Evolutionary conservation across 2,329 filamentous ascomycete species (phyloP), one percentile per base, ranked within the genome.

Genomic region (Rhytidhysteron rufulum): DNA sequence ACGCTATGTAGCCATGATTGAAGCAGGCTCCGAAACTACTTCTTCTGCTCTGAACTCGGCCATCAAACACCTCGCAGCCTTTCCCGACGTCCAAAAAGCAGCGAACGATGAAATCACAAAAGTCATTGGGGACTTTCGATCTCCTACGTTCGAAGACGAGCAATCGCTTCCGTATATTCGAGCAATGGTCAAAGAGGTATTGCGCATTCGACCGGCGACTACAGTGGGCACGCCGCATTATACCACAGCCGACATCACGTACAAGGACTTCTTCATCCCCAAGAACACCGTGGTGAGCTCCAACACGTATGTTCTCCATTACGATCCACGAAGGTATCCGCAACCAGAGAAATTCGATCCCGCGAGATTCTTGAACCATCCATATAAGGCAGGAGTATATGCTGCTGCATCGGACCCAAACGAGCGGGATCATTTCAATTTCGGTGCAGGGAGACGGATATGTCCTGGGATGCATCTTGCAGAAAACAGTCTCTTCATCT

Each of bases 111-210:
- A 67, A 27, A 52, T 77, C n/a, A 72, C 77, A 39, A 43, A 51
- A 3, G 67, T 73, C 1, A 63, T 74, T 10, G 72, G 70, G 5
- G 52, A 49, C 5, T 56, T 64, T 31, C 57, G 73, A 7, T 54
- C 76, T 2, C 74, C 74, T 3, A 60, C 48, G 1, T 69, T 77
- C 41, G 64, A 68, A 2, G 75, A 80, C 48, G 64, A 73, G 15
- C 52, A 60, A 1, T 51, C 54, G 2, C 55, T 80, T 24, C 54
- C 53, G 4, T 68, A 65, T 36, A 54, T 68, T 18, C 50, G 58
- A 18, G 58, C 60, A 37, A 58, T 64, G 9, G 52, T 64, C 16
- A 65, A 66, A 0, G 68, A 71, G 11, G 73, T 76, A 16, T 68
- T 79, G 22, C 66, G 66, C 1, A 53, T 63, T 30, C 49, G 57